A percentile compares a stretch with the other conserved stretches of the same genome.
phyloP scores from a whole-genome alignment of 1,284 basidiomycete genomes.

The Pterula multifida region DNA sequence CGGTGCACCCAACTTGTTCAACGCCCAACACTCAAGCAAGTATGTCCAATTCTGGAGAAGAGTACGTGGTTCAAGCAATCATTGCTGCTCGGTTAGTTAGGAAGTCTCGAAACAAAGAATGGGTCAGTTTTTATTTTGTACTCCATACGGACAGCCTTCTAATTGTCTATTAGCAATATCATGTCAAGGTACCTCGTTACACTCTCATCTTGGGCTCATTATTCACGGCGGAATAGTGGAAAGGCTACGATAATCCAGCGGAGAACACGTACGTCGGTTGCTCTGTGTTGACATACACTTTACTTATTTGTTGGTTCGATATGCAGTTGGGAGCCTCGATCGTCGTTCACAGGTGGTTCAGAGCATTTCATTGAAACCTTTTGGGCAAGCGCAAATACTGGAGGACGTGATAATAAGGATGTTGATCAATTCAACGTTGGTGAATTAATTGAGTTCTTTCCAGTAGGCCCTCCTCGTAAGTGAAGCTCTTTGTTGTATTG shows the following conservation, averaged over 20 bases:
- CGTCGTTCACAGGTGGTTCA: constrained; percentile 43
- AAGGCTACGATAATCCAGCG: constrained; percentile 35
- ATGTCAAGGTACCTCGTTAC: constrained; percentile 37
- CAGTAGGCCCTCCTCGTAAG: constrained; percentile 46
- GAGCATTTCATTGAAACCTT: constrained; percentile 46
- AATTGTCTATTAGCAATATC: constrained; percentile 34
- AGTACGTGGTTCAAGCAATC: constrained; percentile 3
- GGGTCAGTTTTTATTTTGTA: constrained; percentile 6
- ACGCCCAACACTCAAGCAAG: background rate
- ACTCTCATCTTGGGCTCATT: background rate
- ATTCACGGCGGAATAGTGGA: constrained; percentile 38
- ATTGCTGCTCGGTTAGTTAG: background rate
- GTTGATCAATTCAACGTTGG: constrained; percentile 36
- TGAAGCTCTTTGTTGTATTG: constrained; percentile 2
- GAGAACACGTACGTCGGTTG: constrained; percentile 51
- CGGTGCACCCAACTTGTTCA: background rate
- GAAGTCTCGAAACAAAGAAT: constrained; percentile 1
- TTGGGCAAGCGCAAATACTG: constrained; percentile 41
- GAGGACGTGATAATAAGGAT: constrained; percentile 37
- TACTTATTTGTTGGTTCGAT: constrained; percentile 1
- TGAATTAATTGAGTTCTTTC: constrained; percentile 33
- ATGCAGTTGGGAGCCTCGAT: constrained; percentile 55
- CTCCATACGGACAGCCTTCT: background rate
- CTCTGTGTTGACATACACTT: background rate
- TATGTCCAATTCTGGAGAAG: constrained; percentile 1